Evolutionary conservation across 306 rosid genomes (phyloP).

Genomic region (Sesbania bispinosa): DNA sequence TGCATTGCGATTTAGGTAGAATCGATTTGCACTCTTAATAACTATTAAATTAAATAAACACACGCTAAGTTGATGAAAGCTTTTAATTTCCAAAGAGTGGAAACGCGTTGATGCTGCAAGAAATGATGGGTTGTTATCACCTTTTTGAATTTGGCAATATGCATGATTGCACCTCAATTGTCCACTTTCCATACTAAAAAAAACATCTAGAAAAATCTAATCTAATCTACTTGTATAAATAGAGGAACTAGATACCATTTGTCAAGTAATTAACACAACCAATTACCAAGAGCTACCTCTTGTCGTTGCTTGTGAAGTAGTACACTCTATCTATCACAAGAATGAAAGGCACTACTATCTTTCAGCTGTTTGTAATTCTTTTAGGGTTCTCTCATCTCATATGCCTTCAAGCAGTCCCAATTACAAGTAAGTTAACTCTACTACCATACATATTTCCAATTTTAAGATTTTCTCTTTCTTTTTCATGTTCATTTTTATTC

Average conservation of each 20-base stretch:
- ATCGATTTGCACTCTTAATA: no score
- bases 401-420: conserved; percentile 63
- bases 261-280: conserved; percentile 31
- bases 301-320: not conserved
- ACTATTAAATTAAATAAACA: no score
- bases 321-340: conserved; percentile 4
- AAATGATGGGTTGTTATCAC: conserved; percentile 32
- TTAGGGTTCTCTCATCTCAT: conserved; percentile 52
- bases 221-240: conserved; percentile 39
- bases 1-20: no score
- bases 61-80: not conserved
- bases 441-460: not conserved
- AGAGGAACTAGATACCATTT: not conserved
- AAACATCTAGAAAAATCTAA: conserved; percentile 22
- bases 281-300: no score
- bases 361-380: conserved; percentile 49
- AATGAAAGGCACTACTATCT: conserved; percentile 43
- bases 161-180: conserved; percentile 12
- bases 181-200: not conserved
- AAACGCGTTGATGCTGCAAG: conserved; percentile 29
- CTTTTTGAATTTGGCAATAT: conserved; percentile 44
- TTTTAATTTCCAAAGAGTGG: conserved; percentile 21
- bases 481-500: not conserved
- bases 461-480: not conserved
- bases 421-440: conserved; percentile 45